phyloP scores from a whole-genome alignment of 2,329 filamentous ascomycete species.

The Purpureocillium takamizusanense region DNA sequence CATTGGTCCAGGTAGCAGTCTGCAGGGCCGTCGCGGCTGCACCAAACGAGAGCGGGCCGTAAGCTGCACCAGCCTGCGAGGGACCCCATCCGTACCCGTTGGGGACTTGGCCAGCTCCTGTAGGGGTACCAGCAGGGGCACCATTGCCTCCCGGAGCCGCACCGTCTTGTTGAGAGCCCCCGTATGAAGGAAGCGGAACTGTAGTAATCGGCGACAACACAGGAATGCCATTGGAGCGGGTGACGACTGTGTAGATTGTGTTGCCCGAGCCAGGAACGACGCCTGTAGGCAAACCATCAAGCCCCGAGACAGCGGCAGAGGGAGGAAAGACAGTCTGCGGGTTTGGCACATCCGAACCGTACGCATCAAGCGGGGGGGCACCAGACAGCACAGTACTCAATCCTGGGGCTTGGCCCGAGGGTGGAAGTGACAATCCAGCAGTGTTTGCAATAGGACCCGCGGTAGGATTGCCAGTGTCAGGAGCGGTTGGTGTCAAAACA shows the following conservation, averaged over 20 bases:
- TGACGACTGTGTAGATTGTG: constrained; percentile 14
- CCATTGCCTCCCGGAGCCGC: constrained; percentile 5
- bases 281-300: constrained; percentile 9
- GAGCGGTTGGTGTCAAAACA: constrained; percentile 14
- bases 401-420: constrained; percentile 7
- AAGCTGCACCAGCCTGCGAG: constrained; percentile 8
- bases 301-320: constrained; percentile 10
- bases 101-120: constrained; percentile 3
- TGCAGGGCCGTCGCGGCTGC: constrained; percentile 13
- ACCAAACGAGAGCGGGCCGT: constrained; percentile 12
- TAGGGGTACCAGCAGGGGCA: constrained; percentile 8
- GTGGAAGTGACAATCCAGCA: constrained; percentile 10
- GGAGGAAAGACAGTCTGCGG: constrained; percentile 6
- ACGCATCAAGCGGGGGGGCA: constrained; percentile 16
- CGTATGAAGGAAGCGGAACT: constrained; percentile 10
- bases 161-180: neutral
- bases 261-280: constrained; percentile 14
- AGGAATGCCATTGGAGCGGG: constrained; percentile 12
- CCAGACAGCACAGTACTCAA: constrained; percentile 5
- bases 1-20: constrained; percentile 29
- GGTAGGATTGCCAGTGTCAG: constrained; percentile 11
- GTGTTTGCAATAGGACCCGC: constrained; percentile 8
- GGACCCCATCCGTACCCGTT: constrained; percentile 15
- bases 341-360: constrained; percentile 9
- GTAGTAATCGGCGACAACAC: constrained; percentile 10